These are phyloP conservation scores for Neobulgaria alba DNA, from an alignment of 2,329 filamentous ascomycete species.

Conservation along the genomic window DNA sequence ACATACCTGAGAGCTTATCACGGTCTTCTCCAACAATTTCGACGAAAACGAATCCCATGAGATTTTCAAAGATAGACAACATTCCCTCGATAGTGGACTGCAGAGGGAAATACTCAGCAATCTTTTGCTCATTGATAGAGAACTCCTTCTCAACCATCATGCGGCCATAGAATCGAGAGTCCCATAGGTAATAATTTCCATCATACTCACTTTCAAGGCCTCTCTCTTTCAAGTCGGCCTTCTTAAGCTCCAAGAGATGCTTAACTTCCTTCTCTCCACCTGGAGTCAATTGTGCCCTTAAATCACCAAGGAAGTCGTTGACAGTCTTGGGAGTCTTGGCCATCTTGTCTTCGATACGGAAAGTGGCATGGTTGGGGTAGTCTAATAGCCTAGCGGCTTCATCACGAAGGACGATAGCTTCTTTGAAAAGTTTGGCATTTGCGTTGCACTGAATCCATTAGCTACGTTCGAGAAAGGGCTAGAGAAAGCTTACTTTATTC, in stretches of 20 bases:
- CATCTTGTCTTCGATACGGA: constrained; percentile 78
- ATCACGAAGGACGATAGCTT: constrained; percentile 66
- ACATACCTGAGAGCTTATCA: constrained; percentile 26
- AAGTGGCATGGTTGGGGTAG: constrained; percentile 67
- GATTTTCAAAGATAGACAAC: constrained; percentile 74
- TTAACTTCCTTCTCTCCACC: constrained; percentile 64
- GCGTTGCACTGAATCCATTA: constrained; percentile 44
- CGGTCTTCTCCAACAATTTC: constrained; percentile 61
- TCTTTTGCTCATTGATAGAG: constrained; percentile 68
- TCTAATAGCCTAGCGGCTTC: constrained; percentile 70
- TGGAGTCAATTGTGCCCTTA: constrained; percentile 56
- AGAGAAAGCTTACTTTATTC: constrained; percentile 51
- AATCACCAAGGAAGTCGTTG: constrained; percentile 62
- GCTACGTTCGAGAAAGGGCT: not conserved
- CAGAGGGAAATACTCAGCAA: constrained; percentile 79
- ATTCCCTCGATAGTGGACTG: constrained; percentile 66
- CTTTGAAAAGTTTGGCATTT: constrained; percentile 66
- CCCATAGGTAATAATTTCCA: constrained; percentile 74
- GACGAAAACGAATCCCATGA: constrained; percentile 73
- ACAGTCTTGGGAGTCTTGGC: constrained; percentile 68
- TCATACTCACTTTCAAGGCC: constrained; percentile 46
- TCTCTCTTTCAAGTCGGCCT: constrained; percentile 54
- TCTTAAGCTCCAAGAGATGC: constrained; percentile 66
- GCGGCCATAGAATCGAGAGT: constrained; percentile 70
- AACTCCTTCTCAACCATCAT: constrained; percentile 75